phyloP scores from a whole-genome alignment of 225 moss, liverwort and hornwort genomes.

The Takakia lepidozioides region DNA sequence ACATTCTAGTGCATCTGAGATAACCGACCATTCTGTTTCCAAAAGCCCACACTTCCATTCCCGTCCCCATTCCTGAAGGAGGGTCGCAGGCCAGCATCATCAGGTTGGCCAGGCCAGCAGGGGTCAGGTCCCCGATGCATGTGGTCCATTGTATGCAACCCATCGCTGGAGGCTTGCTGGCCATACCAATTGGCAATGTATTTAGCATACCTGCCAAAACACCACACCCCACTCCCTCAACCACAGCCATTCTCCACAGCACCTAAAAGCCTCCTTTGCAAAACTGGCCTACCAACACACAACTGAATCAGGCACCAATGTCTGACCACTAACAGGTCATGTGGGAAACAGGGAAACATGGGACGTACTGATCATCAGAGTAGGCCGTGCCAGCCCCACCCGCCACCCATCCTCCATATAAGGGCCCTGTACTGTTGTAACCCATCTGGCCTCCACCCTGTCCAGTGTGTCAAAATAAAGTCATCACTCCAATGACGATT shows the following conservation, averaged over 20 bases:
- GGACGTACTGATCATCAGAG: conserved; percentile 39
- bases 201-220: conserved; percentile 61
- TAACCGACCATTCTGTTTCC: conserved; percentile 1
- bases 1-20: conserved; percentile 13
- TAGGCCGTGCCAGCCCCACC: conserved; percentile 33
- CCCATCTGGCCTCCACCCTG: conserved; percentile 37
- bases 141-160: conserved; percentile 23
- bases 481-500: conserved; percentile 1
- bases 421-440: conserved; percentile 22
- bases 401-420: conserved; percentile 37
- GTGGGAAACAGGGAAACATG: not conserved
- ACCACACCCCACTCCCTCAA: not conserved
- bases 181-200: conserved; percentile 83
- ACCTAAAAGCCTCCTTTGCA: not conserved
- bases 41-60: conserved; percentile 7
- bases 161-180: conserved; percentile 41
- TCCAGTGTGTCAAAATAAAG: no score
- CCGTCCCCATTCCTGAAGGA: conserved; percentile 36
- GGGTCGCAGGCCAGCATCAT: conserved; percentile 25
- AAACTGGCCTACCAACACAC: no score
- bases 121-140: conserved; percentile 29
- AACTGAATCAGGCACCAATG: not conserved
- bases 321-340: not conserved
- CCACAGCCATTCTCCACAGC: not conserved
- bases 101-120: conserved; percentile 28